Evolutionary conservation across 139 green algal species (phyloP), one percentile per base, ranked within the genome.

Genomic region (Chlamydomonas sp.): DNA sequence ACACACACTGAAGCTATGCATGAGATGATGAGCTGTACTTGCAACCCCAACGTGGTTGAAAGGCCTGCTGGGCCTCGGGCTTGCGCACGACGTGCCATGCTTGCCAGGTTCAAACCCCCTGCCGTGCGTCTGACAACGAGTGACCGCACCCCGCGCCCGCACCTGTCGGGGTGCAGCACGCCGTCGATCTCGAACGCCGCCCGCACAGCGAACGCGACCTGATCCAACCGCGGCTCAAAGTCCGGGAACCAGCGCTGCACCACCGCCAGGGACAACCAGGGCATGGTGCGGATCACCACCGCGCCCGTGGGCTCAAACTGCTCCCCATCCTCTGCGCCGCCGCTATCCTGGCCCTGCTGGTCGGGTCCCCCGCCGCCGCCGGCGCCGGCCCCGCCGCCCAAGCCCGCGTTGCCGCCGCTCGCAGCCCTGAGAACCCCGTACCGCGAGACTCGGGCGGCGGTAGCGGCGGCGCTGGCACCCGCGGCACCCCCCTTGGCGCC

Each of bases 271-370:
- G 57, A 69, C 67, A 85, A 68, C 80, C 80, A 85, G 2, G 80
- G 80, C 67, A 85, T 77, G 7, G 67, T 85, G 15, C 80, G 80
- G 59, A 85, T 85, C 4, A 85, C 66, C 49, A 85, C 67, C 67
- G 77, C 67, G 4, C 76, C 67, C 17, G 80, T 85, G 16, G 59
- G 14, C 59, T 85, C 80, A 1, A 9, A 14, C 63, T 6, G 74
- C 9, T 84, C 79, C 10, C n/a, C 78, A 1, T 49, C 66, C 64
- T 31, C 64, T 64, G 64, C 79, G 49, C 14, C 61, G 18, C 7
- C 4, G 63, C 8, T 1, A 73, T 60, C 31, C 31, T 49, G 31
- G 31, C 31, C 31, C 31, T 49, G 31, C 31, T 49, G 31, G 31
- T 49, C 31, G 31, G 31, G 31, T 49, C 31, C 31, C 31, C 31